These are phyloP conservation scores for Aureobasidium sp. DNA, from an alignment of 2,329 filamentous ascomycete genomes.

Conservation along the genomic window DNA sequence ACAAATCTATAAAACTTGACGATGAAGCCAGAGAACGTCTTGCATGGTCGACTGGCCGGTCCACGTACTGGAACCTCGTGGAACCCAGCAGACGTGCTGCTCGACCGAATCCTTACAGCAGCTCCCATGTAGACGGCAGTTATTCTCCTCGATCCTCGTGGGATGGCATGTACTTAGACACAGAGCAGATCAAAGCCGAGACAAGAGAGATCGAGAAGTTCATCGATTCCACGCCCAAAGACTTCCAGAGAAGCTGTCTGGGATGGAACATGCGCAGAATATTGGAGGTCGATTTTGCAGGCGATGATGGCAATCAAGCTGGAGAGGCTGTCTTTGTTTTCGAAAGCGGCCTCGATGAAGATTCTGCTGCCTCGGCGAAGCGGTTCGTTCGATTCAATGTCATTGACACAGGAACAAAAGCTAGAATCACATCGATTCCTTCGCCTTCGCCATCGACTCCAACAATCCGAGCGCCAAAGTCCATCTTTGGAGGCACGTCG, in stretches of 20 bases:
- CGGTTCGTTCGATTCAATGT: conserved; percentile 52
- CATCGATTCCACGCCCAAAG: conserved; percentile 61
- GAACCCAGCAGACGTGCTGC: conserved; percentile 69
- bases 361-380: conserved; percentile 45
- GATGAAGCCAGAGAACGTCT: conserved; percentile 53
- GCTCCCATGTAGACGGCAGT: conserved; percentile 58
- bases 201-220: conserved; percentile 76
- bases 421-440: neutral
- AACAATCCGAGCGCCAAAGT: conserved; percentile 26
- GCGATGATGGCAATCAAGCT: conserved; percentile 65
- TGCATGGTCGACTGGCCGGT: conserved; percentile 75
- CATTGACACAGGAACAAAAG: conserved; percentile 19
- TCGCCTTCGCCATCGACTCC: conserved; percentile 21
- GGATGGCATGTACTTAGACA: conserved; percentile 62
- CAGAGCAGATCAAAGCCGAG: conserved; percentile 65
- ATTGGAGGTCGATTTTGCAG: conserved; percentile 83
- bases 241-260: conserved; percentile 70
- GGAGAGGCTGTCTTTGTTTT: conserved; percentile 74
- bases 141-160: conserved; percentile 77
- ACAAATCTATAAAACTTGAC: conserved; percentile 22
- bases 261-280: conserved; percentile 89
- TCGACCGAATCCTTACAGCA: conserved; percentile 64
- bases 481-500: conserved; percentile 46
- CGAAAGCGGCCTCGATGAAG: conserved; percentile 61
- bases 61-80: conserved; percentile 71